Percentiles rank a stretch among this genome's conserved stretches.
phyloP scores from a whole-genome alignment of 139 green algal genomes.

The Pycnococcus provasolii region DNA sequence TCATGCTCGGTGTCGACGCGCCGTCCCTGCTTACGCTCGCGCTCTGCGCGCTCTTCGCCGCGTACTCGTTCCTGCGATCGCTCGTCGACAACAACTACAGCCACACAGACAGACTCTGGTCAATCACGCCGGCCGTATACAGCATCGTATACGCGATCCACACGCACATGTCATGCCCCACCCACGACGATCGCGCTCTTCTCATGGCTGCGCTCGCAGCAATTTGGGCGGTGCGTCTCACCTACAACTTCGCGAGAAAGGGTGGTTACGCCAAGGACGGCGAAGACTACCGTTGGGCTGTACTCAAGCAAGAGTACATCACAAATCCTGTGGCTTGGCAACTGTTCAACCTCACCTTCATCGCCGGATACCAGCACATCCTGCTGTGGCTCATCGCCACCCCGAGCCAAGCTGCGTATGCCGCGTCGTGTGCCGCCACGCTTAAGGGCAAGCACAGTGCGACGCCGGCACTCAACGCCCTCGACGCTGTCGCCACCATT shows the following conservation, averaged over 20 bases:
- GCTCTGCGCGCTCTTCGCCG: not conserved
- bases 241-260: slow-evolving; percentile 30
- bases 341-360: slow-evolving; percentile 28
- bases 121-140: slow-evolving; percentile 15
- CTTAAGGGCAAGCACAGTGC: not conserved
- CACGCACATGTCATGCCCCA: not conserved
- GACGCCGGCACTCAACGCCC: slow-evolving; percentile 3
- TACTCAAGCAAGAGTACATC: not conserved
- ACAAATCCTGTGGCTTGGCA: not conserved
- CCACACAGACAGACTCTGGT: slow-evolving; percentile 24
- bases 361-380: slow-evolving; percentile 19
- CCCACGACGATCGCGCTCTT: not conserved
- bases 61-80: slow-evolving; percentile 11
- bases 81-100: slow-evolving; percentile 13
- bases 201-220: slow-evolving; percentile 14
- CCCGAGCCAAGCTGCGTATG: not conserved
- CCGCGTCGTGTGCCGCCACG: not conserved
- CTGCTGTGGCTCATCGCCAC: slow-evolving; percentile 21
- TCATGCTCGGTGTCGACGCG: no score
- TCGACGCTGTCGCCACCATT: not conserved
- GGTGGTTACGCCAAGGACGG: slow-evolving; percentile 21
- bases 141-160: slow-evolving; percentile 2
- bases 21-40: no score
- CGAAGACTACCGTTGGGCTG: slow-evolving; percentile 30
- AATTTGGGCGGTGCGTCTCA: slow-evolving; percentile 19